Conservation (phyloP, 139 green algal species). For the Chlorella sorokiniana region DNA sequence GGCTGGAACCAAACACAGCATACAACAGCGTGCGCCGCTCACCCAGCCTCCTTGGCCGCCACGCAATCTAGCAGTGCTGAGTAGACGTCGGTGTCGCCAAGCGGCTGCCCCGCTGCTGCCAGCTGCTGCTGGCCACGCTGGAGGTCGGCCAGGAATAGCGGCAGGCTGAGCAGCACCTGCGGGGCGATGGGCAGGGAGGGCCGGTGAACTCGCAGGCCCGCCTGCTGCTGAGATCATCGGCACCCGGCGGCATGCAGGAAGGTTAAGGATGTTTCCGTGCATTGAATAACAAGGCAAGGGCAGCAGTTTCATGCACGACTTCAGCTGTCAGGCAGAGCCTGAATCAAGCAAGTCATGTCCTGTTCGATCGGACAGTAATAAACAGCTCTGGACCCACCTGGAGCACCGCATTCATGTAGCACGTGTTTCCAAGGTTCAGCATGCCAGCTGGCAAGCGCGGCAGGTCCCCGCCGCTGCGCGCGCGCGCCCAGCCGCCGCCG, state of each 20-base stretch:
- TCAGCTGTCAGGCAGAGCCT: background rate
- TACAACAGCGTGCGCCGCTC: background rate
- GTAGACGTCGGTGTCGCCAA: background rate
- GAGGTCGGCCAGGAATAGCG: conserved; percentile 54
- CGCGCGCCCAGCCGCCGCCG: background rate
- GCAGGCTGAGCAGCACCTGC: conserved; percentile 62
- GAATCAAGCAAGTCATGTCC: background rate
- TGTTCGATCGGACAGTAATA: too few species aligned
- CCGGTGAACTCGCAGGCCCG: too few species aligned
- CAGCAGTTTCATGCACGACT: background rate
- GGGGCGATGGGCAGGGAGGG: background rate
- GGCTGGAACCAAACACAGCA: background rate
- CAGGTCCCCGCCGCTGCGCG: background rate
- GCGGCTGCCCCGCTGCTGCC: background rate
- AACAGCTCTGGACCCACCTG: conserved; percentile 67
- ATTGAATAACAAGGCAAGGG: background rate
- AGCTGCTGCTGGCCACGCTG: conserved; percentile 27
- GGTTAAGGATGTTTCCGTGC: too few species aligned
- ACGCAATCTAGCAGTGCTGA: conserved; percentile 23
- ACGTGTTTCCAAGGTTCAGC: conserved; percentile 96
- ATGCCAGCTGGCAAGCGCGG: conserved; percentile 55
- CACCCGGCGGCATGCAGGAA: too few species aligned
- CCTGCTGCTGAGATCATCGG: too few species aligned
- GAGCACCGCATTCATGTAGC: conserved; percentile 94
- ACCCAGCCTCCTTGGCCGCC: background rate